Base-by-base conservation (phyloP, 2,329 filamentous ascomycete genomes). In the Acrocalymma vagum region DNA sequence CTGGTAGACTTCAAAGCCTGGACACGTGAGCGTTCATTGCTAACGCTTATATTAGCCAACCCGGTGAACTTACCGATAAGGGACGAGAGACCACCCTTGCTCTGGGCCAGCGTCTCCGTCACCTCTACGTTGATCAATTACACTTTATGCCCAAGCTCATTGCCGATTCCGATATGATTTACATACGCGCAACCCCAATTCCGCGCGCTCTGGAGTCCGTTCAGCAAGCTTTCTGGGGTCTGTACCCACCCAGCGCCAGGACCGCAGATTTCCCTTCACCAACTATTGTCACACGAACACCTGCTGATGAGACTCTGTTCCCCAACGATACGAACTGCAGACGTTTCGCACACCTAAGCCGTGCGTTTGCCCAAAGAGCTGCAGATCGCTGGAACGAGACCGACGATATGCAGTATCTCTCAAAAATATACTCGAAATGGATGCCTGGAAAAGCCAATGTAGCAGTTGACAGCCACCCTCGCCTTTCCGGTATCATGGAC, bases 401-500 rank as follows among this genome's bases (percentile, higher is more conserved):
- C 0, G 79, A 86, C 10, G 89, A 97, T 44, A 93, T 97, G 85
- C 80, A 81, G 21, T 92, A 95, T 65, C 74, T 96, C 16, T 91
- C 87, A 58, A 85, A 81, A 45, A 72, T 88, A 44, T 84, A 92
- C 38, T 84, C 87, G 23, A 90, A 88, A 67, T 95, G 87, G 83
- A 95, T 97, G 88, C 90, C 90, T 0, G 78, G 83, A 6, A 78
- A 79, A 29, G 65, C 67, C 20, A 78, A 79, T 25, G 85, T 96
- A 7, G 88, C 87, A 17, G 89, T 97, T 7, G 91, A 96, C 68
- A 86, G 85, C 1, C 86, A 86, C 45, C 94, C 94, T 1, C 80
- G 92, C 29, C 77, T 97, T 9, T 91, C 85, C 5, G 94, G 94
- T 37, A 87, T 99, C 59, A 90, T 95, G 87, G 94, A 99, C 72